A percentile compares a stretch with the other conserved stretches of the same genome.
phyloP scores from a whole-genome alignment of 345 rosid genomes.

The Gossypium rotundifolium region DNA sequence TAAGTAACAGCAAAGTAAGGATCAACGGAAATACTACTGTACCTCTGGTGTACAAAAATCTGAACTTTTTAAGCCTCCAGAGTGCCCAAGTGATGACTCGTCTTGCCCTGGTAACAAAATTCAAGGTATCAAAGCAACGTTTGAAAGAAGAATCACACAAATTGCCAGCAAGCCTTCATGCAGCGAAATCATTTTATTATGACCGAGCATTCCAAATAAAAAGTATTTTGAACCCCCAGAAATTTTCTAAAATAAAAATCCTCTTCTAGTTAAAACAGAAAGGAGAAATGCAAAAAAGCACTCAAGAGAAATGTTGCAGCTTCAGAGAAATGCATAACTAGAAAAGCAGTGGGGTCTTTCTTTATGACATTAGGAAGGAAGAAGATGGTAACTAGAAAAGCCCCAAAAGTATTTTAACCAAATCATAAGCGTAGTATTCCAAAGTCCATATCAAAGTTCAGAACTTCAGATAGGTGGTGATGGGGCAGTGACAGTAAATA shows the following conservation, averaged over 20 bases:
- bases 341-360: neutral
- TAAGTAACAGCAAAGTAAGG: slow-evolving; percentile 15
- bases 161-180: neutral
- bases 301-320: neutral
- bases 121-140: slow-evolving; percentile 23
- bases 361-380: neutral
- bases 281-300: neutral
- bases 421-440: neutral
- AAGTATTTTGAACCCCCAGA: neutral
- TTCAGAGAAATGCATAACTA: neutral
- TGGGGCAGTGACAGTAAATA: neutral
- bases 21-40: slow-evolving; percentile 16
- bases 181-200: neutral
- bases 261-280: neutral
- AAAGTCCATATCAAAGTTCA: neutral
- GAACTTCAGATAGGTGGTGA: neutral
- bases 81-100: slow-evolving; percentile 43
- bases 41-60: slow-evolving; percentile 94
- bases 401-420: neutral
- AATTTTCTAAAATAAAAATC: neutral
- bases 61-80: slow-evolving; percentile 65
- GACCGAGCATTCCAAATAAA: neutral
- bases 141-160: slow-evolving; percentile 9
- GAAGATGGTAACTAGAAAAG: neutral
- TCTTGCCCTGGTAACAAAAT: slow-evolving; percentile 34